Percentiles rank a stretch among this genome's conserved stretches.
phyloP scores from a whole-genome alignment of 2,329 filamentous ascomycete genomes.

The Venturia oleaginea region DNA sequence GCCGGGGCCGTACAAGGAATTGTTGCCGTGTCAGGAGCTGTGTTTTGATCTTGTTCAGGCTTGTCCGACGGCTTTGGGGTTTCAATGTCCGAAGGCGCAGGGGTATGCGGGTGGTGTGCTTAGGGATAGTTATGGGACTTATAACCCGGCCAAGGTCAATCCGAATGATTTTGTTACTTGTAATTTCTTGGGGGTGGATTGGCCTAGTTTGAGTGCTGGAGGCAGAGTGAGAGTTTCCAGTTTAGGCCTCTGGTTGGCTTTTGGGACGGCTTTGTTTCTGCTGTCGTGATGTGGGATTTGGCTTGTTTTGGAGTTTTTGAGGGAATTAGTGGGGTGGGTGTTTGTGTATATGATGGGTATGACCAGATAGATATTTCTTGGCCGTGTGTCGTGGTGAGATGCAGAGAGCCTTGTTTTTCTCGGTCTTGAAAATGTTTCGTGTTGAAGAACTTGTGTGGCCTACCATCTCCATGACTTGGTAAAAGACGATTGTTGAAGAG shows the following conservation, averaged over 20 bases:
- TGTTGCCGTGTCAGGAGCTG: slow-evolving; percentile 78
- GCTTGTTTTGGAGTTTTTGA: background rate
- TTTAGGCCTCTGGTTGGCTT: background rate
- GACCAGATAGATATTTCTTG: too few species aligned
- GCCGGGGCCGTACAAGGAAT: slow-evolving; percentile 89
- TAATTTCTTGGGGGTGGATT: slow-evolving; percentile 14
- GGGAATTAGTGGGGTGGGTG: too few species aligned
- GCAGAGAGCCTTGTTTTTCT: too few species aligned
- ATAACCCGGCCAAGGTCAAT: background rate
- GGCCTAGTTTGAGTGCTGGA: slow-evolving; percentile 6
- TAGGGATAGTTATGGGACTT: slow-evolving; percentile 8
- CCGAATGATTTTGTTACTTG: slow-evolving; percentile 7
- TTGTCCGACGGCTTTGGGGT: slow-evolving; percentile 69
- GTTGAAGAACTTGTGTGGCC: too few species aligned
- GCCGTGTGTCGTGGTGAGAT: too few species aligned
- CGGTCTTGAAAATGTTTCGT: too few species aligned
- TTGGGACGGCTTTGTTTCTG: background rate
- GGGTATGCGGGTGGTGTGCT: background rate
- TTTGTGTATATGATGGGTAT: too few species aligned
- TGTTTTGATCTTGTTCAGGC: slow-evolving; percentile 80
- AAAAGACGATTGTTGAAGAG: too few species aligned
- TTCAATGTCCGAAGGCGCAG: slow-evolving; percentile 55
- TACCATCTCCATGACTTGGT: too few species aligned
- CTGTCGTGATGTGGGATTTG: background rate
- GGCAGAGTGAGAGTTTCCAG: background rate